These are phyloP conservation scores for Desmodesmus armatus DNA, from an alignment of 139 green algal species.

Conservation along the genomic window DNA sequence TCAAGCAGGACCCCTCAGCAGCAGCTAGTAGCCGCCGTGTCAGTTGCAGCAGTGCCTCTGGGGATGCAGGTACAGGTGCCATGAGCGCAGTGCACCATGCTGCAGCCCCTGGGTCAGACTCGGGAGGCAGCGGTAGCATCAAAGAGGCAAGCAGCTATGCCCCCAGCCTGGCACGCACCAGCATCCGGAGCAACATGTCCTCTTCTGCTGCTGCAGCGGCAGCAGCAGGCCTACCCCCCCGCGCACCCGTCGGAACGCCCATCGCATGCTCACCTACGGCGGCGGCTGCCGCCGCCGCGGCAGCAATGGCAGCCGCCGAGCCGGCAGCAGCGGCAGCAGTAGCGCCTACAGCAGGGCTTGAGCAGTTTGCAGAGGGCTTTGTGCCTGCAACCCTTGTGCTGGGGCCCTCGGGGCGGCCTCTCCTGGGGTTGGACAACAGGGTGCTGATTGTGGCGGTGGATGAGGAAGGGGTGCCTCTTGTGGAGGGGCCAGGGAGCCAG, in stretches of 20 bases:
- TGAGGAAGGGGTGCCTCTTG: conserved; percentile 8
- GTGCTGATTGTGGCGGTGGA: conserved; percentile 15
- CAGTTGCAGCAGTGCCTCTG: no score
- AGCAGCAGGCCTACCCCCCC: background rate
- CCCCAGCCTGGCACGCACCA: conserved; percentile 8
- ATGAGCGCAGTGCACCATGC: no score
- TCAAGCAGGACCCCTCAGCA: background rate
- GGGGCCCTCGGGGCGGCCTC: conserved; percentile 1
- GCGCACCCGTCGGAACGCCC: background rate
- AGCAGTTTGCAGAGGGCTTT: background rate
- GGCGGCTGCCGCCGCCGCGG: background rate
- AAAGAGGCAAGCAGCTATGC: background rate
- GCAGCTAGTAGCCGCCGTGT: no score
- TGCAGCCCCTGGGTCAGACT: background rate
- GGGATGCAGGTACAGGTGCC: background rate
- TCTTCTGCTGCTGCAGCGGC: background rate
- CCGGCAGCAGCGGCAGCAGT: background rate
- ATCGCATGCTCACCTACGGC: background rate
- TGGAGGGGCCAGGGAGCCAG: background rate
- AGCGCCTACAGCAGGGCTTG: background rate
- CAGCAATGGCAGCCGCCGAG: background rate
- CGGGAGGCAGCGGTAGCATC: background rate
- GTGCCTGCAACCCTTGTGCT: conserved; percentile 15
- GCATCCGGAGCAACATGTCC: background rate
- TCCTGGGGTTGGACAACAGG: conserved; percentile 12